Evolutionary conservation across 2,329 filamentous ascomycete species (phyloP).

Genomic region (Conoideocrella luteorostrata): DNA sequence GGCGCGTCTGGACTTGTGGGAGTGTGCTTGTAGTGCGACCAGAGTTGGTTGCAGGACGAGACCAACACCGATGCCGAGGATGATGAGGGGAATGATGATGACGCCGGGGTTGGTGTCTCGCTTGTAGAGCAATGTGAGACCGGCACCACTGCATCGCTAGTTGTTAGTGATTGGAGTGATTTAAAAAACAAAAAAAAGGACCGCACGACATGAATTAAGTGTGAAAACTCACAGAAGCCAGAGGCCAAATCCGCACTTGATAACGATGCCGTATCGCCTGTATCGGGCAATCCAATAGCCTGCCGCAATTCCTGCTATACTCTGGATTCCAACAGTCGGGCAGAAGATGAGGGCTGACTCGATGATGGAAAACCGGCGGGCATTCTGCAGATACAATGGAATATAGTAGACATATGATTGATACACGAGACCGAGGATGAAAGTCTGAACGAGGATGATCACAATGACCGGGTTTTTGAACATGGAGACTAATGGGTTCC

Average conservation of each 20-base stretch:
- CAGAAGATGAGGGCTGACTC: slow-evolving; percentile 46
- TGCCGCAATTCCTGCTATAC: slow-evolving; percentile 37
- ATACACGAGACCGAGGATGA: slow-evolving; percentile 54
- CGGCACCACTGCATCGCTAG: slow-evolving; percentile 32
- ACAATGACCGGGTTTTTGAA: slow-evolving; percentile 48
- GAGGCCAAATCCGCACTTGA: slow-evolving; percentile 36
- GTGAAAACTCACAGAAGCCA: slow-evolving; percentile 26
- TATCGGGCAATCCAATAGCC: slow-evolving; percentile 52
- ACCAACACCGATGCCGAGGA: slow-evolving; percentile 30
- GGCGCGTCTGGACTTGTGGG: slow-evolving; percentile 49
- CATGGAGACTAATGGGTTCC: slow-evolving; percentile 33
- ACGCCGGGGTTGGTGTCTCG: slow-evolving; percentile 36
- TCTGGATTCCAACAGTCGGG: slow-evolving; percentile 42
- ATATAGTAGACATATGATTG: slow-evolving; percentile 55
- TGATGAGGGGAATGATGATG: slow-evolving; percentile 40
- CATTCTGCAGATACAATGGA: slow-evolving; percentile 57
- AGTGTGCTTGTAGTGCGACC: slow-evolving; percentile 46
- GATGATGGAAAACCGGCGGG: slow-evolving; percentile 24
- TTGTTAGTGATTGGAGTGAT: background rate
- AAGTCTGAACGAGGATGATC: slow-evolving; percentile 50
- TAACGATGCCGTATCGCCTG: slow-evolving; percentile 53
- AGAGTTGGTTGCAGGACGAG: slow-evolving; percentile 38
- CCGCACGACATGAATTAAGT: too few species aligned
- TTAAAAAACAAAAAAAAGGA: background rate
- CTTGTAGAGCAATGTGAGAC: slow-evolving; percentile 45